Base-by-base conservation (phyloP, 2,329 filamentous ascomycete genomes). In the Sarocladium brachiariae region DNA sequence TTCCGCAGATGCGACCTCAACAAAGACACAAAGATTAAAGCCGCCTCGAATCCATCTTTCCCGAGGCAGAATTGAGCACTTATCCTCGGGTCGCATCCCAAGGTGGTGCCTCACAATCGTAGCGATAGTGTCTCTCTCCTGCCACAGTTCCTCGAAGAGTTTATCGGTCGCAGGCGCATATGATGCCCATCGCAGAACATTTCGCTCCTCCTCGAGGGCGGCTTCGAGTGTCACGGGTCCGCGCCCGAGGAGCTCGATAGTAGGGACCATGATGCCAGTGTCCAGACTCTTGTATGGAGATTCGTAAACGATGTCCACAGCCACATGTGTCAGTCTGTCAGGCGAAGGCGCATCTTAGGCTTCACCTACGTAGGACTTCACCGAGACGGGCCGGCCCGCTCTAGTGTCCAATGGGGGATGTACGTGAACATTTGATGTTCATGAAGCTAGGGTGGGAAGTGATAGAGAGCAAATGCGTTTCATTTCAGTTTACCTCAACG, bases 21-120 rank as follows among this genome's bases (percentile, higher is more conserved):
- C 52, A 38, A 58, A 58, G 47, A 68, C 58, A 53, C 62, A 69
- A 24, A 67, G 50, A 55, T 68, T 67, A 55, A 67, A 67, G 57
- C 57, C 58, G n/a, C 65, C 63, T 43, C 57, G 54, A 34, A 65
- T 61, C 64, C 61, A 67, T 53, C 56, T 45, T 14, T 57, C 38
- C 48, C 49, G 53, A 33, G 52, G 53, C 14, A 53, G 52, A 27
- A 63, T 57, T 25, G 39, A 56, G 55, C 59, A 65, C 45, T 30
- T 50, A 14, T 59, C 59, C 39, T 56, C 16, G 37, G 52, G 37
- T 45, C 55, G 45, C 10, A 66, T 58, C 19, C 53, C 27, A 21
- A 63, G 56, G 51, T 65, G 60, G 48, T 61, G 57, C 37, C 50
- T 57, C 11, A 57, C 50, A 9, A 59, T 52, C 30, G 54, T 43